Evolutionary conservation across 192 early-diverging fungal species (phyloP), one percentile per base, ranked within the genome.

Genomic region (Coemansia sp.): DNA sequence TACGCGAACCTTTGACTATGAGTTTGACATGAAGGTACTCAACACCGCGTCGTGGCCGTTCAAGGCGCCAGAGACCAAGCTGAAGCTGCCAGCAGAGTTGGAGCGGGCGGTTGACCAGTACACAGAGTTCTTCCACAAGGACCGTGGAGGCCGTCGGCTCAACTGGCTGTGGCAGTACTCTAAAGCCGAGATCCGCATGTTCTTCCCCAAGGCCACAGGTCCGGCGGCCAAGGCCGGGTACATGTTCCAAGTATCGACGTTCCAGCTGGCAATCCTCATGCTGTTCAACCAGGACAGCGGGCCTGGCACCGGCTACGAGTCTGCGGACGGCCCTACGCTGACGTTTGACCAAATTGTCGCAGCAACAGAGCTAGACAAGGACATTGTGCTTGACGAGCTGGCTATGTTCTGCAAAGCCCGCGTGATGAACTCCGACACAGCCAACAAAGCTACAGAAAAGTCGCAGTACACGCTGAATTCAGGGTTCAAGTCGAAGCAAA

Each of bases 121-220:
- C 84, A 89, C 89, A 52, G 76, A 83, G 31, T 99, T 91, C 67
- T 97, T 97, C 72, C 85, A 92, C 60, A 83, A 85, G 60, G 92
- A 96, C 83, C 90, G 95, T 67, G 86, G 84, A 31, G 92, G 92
- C 2, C 88, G 94, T 40, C 93, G 94, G 70, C 77, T 99, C 56
- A 95, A 93, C 74, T 98, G 95, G 95, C 82, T 97, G 40, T 95
- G 94, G 83, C 89, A 95, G 68, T 71, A 93, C 25, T 89, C 87
- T 21, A 92, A 92, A 67, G 97, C 89, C 18, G 97, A 99, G 70
- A 72, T 98, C 48, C 93, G 93, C 70, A 89, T 93, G n/a, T 90
- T 87, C 65, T 95, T 92, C 71, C 76, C 88, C 34, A 93, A 91
- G 68, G 75, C 68, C 12, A 86, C 69, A 56, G 95, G 93, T 59